A percentile compares a stretch with the other conserved stretches of the same genome.
These are phyloP conservation scores for Heteromeles arbutifolia DNA, from an alignment of 306 rosid genomes.

Conservation along the genomic window DNA sequence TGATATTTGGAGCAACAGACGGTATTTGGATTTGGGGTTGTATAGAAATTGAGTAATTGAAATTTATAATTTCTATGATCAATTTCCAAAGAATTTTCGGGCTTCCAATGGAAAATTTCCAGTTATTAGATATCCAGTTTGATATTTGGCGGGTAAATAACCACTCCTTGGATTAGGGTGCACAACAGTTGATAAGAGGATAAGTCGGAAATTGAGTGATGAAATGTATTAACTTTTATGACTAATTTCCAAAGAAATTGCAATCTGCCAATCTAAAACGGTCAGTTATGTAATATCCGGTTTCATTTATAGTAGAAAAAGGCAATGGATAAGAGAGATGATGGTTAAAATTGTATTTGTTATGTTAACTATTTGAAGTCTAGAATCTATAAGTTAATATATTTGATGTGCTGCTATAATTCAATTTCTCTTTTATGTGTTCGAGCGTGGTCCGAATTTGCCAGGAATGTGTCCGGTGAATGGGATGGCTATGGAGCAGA, in stretches of 20 bases:
- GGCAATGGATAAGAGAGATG: not conserved
- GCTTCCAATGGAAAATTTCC: too few species aligned
- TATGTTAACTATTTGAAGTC: not conserved
- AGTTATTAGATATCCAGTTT: too few species aligned
- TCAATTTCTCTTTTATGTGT: constrained; percentile 10
- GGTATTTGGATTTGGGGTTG: not conserved
- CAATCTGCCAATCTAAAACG: not conserved
- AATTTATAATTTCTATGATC: too few species aligned
- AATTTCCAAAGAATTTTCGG: too few species aligned
- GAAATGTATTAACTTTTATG: not conserved
- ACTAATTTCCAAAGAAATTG: too few species aligned
- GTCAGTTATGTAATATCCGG: too few species aligned
- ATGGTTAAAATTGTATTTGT: not conserved
- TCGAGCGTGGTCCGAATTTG: constrained; percentile 73
- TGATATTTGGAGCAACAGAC: not conserved
- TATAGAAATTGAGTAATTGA: not conserved
- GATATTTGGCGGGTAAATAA: too few species aligned
- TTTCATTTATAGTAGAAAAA: not conserved
- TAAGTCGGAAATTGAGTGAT: not conserved
- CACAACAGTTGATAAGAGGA: too few species aligned
- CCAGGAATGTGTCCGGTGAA: constrained; percentile 79
- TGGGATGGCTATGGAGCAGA: constrained; percentile 98
- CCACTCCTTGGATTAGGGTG: too few species aligned
- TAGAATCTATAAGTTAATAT: not conserved
- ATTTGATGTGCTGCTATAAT: not conserved